Evolutionary conservation across 1,284 basidiomycete species (phyloP), one percentile per base, ranked within the genome.

Genomic region (Coniophora puteana): DNA sequence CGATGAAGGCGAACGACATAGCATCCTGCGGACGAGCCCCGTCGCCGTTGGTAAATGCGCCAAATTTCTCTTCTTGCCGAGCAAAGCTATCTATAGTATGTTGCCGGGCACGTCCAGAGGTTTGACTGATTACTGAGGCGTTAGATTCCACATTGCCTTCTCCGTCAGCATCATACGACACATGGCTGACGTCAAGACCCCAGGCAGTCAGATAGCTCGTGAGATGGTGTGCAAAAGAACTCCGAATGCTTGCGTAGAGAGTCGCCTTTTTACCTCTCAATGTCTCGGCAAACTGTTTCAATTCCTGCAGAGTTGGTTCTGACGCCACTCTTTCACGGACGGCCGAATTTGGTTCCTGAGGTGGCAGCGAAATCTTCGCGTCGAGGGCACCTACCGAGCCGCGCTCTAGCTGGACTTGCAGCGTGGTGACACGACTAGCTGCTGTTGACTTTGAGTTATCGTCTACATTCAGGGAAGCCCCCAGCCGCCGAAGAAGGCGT

Each of bases 151-250:
- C 37, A 16, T 48, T 44, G 14, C 61, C 65, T 38, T 82, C 80
- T 3, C 64, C 62, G 17, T 71, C 72, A 7, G 69, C 69, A 44
- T 80, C 80, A 2, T 75, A 74, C 4, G 89, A 82, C 26, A 91
- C 73, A 62, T 92, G 90, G 38, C 78, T 84, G 32, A 96, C 84
- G 53, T 95, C 90, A 76, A 96, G 76, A 13, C 92, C 92, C 93
- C 93, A 96, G 4, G 87, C 78, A n/a, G 88, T 89, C 42, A 96
- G 74, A 62, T 94, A 94, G 51, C 83, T 87, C 25, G 91, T 92
- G 20, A 97, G 69, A 59, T 94, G 90, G 37, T 89, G 85, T 1
- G 92, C 92, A 55, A 96, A 97, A 0, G 83, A 78, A 31, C 89
- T 89, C 44, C 78, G 80, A 11, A 88, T 74, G 51, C 79, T 85